Conservation (phyloP, 2,329 filamentous ascomycete genomes). For the Mariannaea sp. region DNA sequence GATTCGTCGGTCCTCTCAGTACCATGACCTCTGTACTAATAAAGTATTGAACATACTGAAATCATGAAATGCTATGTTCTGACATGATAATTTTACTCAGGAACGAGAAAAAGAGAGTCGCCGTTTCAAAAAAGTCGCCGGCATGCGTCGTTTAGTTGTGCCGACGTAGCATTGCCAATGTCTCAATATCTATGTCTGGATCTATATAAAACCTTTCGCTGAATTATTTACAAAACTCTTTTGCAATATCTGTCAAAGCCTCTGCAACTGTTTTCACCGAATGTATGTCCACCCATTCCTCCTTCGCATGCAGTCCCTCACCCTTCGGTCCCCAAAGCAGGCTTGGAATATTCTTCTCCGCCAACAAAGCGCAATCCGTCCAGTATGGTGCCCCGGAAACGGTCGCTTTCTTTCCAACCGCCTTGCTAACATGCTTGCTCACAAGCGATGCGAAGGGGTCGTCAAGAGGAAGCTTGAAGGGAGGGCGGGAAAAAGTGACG, state of each 20-base stretch:
- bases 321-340: constrained; percentile 54
- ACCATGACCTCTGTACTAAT: no score
- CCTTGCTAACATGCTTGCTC: constrained; percentile 32
- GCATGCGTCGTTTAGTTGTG: no score
- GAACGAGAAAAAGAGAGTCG: no score
- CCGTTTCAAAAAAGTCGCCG: no score
- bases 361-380: constrained; percentile 57
- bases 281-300: constrained; percentile 54
- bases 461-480: constrained; percentile 46
- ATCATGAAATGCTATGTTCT: no score
- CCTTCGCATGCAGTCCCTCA: constrained; percentile 54
- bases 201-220: neutral
- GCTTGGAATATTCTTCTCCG: constrained; percentile 49
- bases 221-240: constrained; percentile 38
- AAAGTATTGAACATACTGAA: no score
- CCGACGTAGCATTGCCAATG: no score
- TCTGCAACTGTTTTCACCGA: constrained; percentile 46
- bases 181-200: neutral
- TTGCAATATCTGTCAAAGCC: constrained; percentile 35
- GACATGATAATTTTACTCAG: no score
- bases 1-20: no score
- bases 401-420: constrained; percentile 35
- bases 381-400: constrained; percentile 47
- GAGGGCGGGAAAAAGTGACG: constrained; percentile 48
- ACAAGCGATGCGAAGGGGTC: constrained; percentile 48